phyloP scores from a whole-genome alignment of 257 asterid species.

The Oldenlandia corymbosa region DNA sequence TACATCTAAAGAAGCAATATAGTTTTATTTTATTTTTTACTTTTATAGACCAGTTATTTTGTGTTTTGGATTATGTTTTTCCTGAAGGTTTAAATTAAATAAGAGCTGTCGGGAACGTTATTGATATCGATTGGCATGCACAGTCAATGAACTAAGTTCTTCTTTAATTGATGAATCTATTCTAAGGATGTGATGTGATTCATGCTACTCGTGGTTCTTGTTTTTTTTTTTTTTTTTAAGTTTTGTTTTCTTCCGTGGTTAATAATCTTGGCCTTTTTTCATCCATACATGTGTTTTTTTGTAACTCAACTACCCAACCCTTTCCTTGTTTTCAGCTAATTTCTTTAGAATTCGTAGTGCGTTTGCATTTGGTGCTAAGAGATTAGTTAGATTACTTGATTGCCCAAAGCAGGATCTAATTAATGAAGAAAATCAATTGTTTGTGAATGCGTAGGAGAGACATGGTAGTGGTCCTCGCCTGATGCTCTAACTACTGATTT shows the following conservation, averaged over 20 bases:
- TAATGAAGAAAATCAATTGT: slow-evolving; percentile 77
- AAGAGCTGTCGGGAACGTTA: not conserved
- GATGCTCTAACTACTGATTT: slow-evolving; percentile 65
- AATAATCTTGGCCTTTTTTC: slow-evolving; percentile 1
- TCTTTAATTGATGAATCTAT: too few relatives aligned
- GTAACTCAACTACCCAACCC: slow-evolving; percentile 7
- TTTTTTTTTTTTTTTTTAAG: not conserved
- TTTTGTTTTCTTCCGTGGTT: not conserved
- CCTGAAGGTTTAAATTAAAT: too few relatives aligned
- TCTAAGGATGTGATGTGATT: not conserved
- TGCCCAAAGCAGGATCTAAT: slow-evolving; percentile 53
- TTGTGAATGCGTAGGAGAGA: slow-evolving; percentile 84
- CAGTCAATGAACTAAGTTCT: too few relatives aligned
- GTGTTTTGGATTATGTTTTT: too few relatives aligned
- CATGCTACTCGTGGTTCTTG: not conserved
- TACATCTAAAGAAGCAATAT: not conserved
- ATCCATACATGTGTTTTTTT: not conserved
- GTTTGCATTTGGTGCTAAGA: slow-evolving; percentile 87
- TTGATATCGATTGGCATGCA: too few relatives aligned
- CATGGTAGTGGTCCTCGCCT: slow-evolving; percentile 89
- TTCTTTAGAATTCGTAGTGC: slow-evolving; percentile 91
- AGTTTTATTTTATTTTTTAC: not conserved
- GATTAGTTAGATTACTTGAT: slow-evolving; percentile 65
- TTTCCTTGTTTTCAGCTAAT: slow-evolving; percentile 58
- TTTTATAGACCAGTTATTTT: not conserved